Base-by-base conservation (phyloP, 192 early-diverging fungal genomes). In the Geranomyces variabilis region DNA sequence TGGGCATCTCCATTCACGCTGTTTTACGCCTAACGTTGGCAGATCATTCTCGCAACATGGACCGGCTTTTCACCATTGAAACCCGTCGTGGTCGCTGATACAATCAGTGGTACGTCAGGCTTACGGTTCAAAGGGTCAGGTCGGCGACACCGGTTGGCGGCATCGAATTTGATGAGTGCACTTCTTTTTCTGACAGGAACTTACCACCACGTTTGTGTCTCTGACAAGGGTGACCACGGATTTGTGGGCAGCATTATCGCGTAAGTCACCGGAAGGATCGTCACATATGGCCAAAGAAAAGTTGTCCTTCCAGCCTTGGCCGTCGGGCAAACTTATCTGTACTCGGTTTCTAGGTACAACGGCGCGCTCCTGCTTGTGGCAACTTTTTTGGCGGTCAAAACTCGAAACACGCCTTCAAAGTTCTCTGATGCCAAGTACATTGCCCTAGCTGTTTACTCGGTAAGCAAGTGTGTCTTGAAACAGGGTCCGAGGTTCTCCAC, bases 331-430 rank as follows among this genome's bases (percentile, higher is more conserved):
- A n/a, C n/a, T n/a, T n/a, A n/a, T n/a, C n/a, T n/a, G n/a, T n/a
- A n/a, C n/a, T n/a, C n/a, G n/a, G n/a, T n/a, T n/a, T n/a, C n/a
- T 41, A 44, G 63, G 63, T 64, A 64, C 44, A 64, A 64, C 21
- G 63, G 5, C 8, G 1, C 44, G 63, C 63, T 64, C 9, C 22
- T 64, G 34, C 34, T 64, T 21, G 63, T 21, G 13, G 21, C 63
- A 8, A 64, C 63, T 13, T 64, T 4, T 1, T 29, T 64, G 34
- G 63, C 63, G n/a, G 43, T 64, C 21, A 36, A 30, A 46, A 64
- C 63, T 8, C 63, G 63, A 36, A 46, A 41, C 22, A 36, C 44
- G 31, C 63, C 63, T 1, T 10, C 6, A 1, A 41, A 21, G 21
- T 64, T 24, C 21, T 64, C 63, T 1, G 63, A 64, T 8, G 34